These are phyloP conservation scores for Chalciporus piperatus DNA, from an alignment of 768 basidiomycete genomes.

Conservation along the genomic window DNA sequence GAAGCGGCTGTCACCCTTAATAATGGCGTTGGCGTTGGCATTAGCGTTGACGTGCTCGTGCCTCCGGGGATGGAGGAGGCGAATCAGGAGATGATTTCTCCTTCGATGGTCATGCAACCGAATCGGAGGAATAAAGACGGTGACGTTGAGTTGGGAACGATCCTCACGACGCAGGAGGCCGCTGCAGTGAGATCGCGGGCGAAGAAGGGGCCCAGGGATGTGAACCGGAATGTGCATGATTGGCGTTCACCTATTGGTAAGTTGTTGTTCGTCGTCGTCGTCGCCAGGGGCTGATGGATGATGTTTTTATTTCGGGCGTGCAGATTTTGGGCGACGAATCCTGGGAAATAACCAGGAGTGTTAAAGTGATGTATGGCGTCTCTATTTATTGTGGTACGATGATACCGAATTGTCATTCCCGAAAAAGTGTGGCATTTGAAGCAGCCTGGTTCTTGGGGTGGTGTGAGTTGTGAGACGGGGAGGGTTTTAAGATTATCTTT, in stretches of 20 bases:
- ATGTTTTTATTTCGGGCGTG: not conserved
- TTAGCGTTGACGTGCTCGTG: too few species aligned
- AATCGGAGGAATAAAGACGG: slow-evolving; percentile 26
- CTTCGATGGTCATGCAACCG: slow-evolving; percentile 19
- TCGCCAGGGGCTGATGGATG: not conserved
- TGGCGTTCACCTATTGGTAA: slow-evolving; percentile 72
- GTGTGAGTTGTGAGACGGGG: too few species aligned
- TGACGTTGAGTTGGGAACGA: slow-evolving; percentile 17
- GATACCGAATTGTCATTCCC: too few species aligned
- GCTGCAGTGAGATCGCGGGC: slow-evolving; percentile 45
- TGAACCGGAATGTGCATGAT: slow-evolving; percentile 55
- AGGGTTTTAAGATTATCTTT: too few species aligned
- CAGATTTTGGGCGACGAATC: not conserved
- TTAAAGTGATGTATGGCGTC: too few species aligned
- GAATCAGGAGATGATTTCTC: not conserved
- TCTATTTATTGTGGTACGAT: too few species aligned
- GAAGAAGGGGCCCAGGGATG: slow-evolving; percentile 24
- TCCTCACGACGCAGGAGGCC: slow-evolving; percentile 36
- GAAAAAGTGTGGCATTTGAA: too few species aligned
- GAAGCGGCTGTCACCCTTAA: slow-evolving; percentile 29
- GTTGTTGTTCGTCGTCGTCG: slow-evolving; percentile 12
- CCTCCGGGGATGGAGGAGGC: not conserved
- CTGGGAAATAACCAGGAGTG: too few species aligned
- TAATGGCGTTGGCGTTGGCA: not conserved
- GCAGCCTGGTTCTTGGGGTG: too few species aligned